phyloP scores from a whole-genome alignment of 495 filamentous ascomycete genomes.

The Paragyromitra xinjiangensis region DNA sequence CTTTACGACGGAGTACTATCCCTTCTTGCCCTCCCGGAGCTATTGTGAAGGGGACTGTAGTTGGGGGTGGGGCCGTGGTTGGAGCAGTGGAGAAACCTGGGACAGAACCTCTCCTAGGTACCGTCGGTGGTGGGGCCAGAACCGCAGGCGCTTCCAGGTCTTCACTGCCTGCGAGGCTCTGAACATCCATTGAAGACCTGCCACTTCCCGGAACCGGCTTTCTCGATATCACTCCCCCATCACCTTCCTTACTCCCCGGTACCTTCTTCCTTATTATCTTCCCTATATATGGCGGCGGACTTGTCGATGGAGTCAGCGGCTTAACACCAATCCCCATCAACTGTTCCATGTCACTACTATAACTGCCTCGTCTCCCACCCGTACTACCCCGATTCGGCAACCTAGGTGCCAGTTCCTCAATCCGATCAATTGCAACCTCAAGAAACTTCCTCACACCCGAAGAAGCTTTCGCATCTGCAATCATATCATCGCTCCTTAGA shows the following conservation, averaged over 20 bases:
- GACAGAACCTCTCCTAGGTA: slow-evolving; percentile 23
- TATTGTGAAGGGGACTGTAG: background rate
- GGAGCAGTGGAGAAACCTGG: slow-evolving; percentile 14
- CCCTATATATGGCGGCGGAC: slow-evolving; percentile 48
- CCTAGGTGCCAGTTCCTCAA: slow-evolving; percentile 52
- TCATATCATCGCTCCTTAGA: slow-evolving; percentile 59
- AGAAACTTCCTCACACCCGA: slow-evolving; percentile 61
- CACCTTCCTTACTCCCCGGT: slow-evolving; percentile 29
- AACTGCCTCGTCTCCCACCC: slow-evolving; percentile 15
- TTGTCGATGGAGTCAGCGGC: slow-evolving; percentile 18
- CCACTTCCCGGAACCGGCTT: slow-evolving; percentile 25
- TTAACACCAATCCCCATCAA: slow-evolving; percentile 27
- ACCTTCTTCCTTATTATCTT: slow-evolving; percentile 46
- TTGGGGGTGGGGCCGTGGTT: background rate
- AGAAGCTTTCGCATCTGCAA: slow-evolving; percentile 63
- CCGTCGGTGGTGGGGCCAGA: slow-evolving; percentile 12
- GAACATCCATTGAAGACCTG: slow-evolving; percentile 25
- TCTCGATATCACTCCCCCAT: slow-evolving; percentile 16
- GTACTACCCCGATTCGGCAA: slow-evolving; percentile 33
- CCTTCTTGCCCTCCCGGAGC: slow-evolving; percentile 17
- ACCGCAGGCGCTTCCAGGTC: slow-evolving; percentile 13
- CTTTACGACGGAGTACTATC: slow-evolving; percentile 48
- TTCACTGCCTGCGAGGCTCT: slow-evolving; percentile 8
- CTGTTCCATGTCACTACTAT: background rate
- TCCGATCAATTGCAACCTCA: slow-evolving; percentile 59